These are phyloP conservation scores for Rubus parviflorus DNA, from an alignment of 306 rosid genomes.

Conservation along the genomic window DNA sequence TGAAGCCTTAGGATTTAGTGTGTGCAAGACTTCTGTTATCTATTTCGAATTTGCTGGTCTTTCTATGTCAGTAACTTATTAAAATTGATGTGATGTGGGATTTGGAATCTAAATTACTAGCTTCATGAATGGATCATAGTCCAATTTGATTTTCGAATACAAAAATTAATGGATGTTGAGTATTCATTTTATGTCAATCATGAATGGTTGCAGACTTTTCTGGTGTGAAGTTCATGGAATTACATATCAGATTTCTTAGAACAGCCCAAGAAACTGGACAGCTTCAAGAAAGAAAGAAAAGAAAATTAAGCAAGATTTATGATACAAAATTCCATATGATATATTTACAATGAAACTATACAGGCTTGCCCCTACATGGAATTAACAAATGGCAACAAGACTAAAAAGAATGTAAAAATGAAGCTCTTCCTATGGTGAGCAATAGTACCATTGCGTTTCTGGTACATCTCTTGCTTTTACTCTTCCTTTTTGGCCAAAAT, in stretches of 20 bases:
- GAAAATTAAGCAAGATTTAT: not conserved
- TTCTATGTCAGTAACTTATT: not conserved
- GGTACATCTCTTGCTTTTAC: not conserved
- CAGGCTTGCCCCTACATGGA: conserved; percentile 24
- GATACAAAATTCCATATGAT: not conserved
- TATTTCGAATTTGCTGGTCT: not conserved
- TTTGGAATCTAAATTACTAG: not conserved
- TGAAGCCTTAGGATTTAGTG: not conserved
- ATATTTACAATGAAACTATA: conserved; percentile 9
- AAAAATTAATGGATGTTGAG: not conserved
- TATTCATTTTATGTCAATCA: not conserved
- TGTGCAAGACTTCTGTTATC: not conserved
- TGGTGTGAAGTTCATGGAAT: not conserved
- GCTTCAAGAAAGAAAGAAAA: no score
- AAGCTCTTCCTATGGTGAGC: not conserved
- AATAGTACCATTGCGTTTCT: not conserved
- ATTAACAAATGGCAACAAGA: not conserved
- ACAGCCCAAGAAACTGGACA: not conserved
- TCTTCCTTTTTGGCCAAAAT: not conserved
- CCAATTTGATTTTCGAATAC: not conserved
- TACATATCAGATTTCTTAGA: not conserved
- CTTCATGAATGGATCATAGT: not conserved
- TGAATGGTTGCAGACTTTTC: not conserved
- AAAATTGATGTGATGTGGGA: not conserved
- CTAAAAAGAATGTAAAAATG: conserved; percentile 6